Base-by-base conservation (phyloP, 2,329 filamentous ascomycete species). In the Trichoderma guizhouense region DNA sequence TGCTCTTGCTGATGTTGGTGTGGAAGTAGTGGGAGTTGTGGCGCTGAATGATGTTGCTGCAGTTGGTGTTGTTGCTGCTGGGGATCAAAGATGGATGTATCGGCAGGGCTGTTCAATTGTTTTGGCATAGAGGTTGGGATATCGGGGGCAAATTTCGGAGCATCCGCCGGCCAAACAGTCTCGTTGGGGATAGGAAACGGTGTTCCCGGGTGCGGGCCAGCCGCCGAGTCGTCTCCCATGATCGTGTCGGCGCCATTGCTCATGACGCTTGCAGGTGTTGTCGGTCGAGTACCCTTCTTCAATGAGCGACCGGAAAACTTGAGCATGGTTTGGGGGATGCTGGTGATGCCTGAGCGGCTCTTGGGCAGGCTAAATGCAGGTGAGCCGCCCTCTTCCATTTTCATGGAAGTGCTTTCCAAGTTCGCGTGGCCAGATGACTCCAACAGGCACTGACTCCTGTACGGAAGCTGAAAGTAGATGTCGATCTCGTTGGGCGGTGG, bases 101-200 rank as follows among this genome's bases (percentile, higher is more conserved):
- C 79, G 58, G 76, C 76, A 28, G 80, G 78, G 11, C 78, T 79
- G 69, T 78, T 78, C 74, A 81, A 76, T 71, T 81, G 80, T 71
- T 77, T 79, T 14, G 77, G 77, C 58, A 79, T 60, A 7, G 69
- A 73, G 14, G 72, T 74, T 6, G 76, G 73, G 32, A 73, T 73
- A 43, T 83, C 81, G 9, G 81, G 81, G 8, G 81, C 81, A 71
- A 83, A 82, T 74, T 81, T 81, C 67, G 81, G 81, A 6, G 80
- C 80, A 57, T 82, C 81, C n/a, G 79, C 75, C 4, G 81, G 79
- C 79, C 82, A 82, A 28, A 78, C 76, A 11, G 75, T 76, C 72
- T 82, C 81, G 67, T 80, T 80, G 18, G 82, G 82, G 58, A 84
- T 83, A 4, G 79, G 79, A 74, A 82, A 82, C 5, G 82, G 82